These are phyloP conservation scores for Leishmania tropica DNA, from an alignment of 208 protist species.

Conservation along the genomic window DNA sequence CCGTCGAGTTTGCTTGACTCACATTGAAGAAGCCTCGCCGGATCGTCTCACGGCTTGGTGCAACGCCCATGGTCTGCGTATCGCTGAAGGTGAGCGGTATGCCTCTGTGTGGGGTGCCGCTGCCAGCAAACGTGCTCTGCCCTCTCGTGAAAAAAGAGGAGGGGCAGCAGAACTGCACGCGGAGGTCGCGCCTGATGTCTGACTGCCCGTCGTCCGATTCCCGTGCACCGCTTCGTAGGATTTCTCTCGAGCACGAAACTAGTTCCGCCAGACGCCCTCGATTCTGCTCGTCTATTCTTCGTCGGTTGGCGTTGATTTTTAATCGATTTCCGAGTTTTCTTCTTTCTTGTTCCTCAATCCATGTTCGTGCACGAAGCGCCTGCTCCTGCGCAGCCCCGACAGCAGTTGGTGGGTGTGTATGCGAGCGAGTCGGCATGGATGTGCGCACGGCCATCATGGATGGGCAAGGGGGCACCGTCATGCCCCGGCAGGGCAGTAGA, in stretches of 20 bases:
- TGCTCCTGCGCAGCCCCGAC: background rate
- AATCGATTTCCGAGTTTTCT: no score
- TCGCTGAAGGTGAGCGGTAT: background rate
- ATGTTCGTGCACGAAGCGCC: background rate
- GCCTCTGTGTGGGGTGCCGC: background rate
- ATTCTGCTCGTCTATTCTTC: background rate
- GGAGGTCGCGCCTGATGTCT: background rate
- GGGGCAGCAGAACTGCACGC: background rate
- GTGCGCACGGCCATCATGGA: background rate
- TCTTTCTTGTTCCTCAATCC: background rate
- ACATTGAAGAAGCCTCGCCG: slow-evolving; percentile 58
- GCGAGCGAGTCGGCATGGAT: background rate
- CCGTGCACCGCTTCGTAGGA: background rate
- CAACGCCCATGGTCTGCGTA: slow-evolving; percentile 58
- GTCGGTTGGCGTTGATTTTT: no score
- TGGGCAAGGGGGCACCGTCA: background rate
- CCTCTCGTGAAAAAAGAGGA: background rate
- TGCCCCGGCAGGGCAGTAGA: background rate
- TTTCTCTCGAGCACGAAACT: background rate
- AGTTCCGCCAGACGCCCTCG: background rate
- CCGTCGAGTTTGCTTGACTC: slow-evolving; percentile 24
- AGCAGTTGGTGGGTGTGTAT: background rate
- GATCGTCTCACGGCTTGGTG: slow-evolving; percentile 75
- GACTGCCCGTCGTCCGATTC: background rate
- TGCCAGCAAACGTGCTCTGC: background rate